Evolutionary conservation across 2,329 filamentous ascomycete genomes (phyloP).

Genomic region (Cladophialophora psammophila): DNA sequence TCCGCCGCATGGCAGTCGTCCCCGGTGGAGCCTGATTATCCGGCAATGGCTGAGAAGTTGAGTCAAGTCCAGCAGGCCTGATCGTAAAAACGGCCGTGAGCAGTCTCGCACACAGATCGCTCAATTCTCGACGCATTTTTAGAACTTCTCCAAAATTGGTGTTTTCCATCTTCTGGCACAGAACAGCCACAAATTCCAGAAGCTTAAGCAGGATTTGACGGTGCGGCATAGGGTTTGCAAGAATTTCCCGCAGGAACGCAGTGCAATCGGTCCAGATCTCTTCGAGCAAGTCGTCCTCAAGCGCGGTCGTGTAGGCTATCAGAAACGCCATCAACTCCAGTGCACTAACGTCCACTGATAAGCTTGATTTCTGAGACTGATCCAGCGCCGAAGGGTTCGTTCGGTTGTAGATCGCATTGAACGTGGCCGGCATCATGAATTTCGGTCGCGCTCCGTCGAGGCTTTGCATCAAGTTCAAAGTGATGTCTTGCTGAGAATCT

Average conservation of each 20-base stretch:
- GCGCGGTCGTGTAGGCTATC: constrained; percentile 84
- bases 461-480: constrained; percentile 87
- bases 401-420: constrained; percentile 94
- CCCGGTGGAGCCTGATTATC: constrained; percentile 6
- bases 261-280: constrained; percentile 98
- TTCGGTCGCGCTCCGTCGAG: constrained; percentile 90
- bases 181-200: constrained; percentile 84
- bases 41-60: constrained; percentile 41
- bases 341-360: constrained; percentile 85
- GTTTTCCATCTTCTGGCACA: constrained; percentile 96
- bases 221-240: constrained; percentile 94
- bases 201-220: constrained; percentile 85
- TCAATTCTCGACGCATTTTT: constrained; percentile 88
- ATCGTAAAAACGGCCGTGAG: constrained; percentile 95
- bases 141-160: constrained; percentile 95
- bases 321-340: constrained; percentile 86
- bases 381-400: constrained; percentile 85
- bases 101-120: constrained; percentile 85
- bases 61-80: constrained; percentile 75
- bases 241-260: constrained; percentile 84
- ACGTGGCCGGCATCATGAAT: constrained; percentile 89
- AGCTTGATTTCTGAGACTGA: constrained; percentile 79
- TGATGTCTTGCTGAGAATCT: constrained; percentile 58
- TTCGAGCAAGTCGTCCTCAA: constrained; percentile 97
- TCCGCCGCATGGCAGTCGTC: constrained; percentile 39